phyloP scores from a whole-genome alignment of 2,329 filamentous ascomycete genomes.

The Scolecobasidium constrictum region DNA sequence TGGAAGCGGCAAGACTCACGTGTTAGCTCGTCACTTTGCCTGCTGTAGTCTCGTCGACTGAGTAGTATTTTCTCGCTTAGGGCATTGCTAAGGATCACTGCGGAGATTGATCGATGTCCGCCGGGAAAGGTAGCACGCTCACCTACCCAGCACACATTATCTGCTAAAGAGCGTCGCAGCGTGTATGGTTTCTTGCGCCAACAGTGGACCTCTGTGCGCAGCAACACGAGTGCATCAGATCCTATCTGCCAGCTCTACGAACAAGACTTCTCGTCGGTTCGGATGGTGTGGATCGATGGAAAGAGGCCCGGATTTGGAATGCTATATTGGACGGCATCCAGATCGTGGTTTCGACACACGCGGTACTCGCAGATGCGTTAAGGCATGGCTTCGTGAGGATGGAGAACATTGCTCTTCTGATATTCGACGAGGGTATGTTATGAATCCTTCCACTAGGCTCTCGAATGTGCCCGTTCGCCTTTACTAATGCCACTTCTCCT shows the following conservation, averaged over 20 bases:
- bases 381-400: slow-evolving; percentile 63
- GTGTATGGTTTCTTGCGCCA: slow-evolving; percentile 36
- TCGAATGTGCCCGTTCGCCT: background rate
- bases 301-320: slow-evolving; percentile 54
- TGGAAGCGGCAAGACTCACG: slow-evolving; percentile 38
- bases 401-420: slow-evolving; percentile 52
- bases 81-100: too few relatives aligned
- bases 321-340: slow-evolving; percentile 50
- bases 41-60: too few relatives aligned
- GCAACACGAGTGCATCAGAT: slow-evolving; percentile 25
- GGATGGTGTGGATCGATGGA: slow-evolving; percentile 66
- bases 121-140: too few relatives aligned
- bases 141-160: background rate
- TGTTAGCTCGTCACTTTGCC: slow-evolving; percentile 19
- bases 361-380: slow-evolving; percentile 64
- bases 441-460: slow-evolving; percentile 8
- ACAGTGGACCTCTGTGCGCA: slow-evolving; percentile 35
- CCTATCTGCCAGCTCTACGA: slow-evolving; percentile 36
- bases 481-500: background rate
- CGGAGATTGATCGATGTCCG: too few relatives aligned
- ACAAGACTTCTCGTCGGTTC: slow-evolving; percentile 54
- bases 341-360: slow-evolving; percentile 68
- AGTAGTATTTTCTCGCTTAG: too few relatives aligned
- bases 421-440: slow-evolving; percentile 69
- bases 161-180: slow-evolving; percentile 15